Evolutionary conservation across 164 flowering plant species (phyloP).

Genomic region (Sedum album): DNA sequence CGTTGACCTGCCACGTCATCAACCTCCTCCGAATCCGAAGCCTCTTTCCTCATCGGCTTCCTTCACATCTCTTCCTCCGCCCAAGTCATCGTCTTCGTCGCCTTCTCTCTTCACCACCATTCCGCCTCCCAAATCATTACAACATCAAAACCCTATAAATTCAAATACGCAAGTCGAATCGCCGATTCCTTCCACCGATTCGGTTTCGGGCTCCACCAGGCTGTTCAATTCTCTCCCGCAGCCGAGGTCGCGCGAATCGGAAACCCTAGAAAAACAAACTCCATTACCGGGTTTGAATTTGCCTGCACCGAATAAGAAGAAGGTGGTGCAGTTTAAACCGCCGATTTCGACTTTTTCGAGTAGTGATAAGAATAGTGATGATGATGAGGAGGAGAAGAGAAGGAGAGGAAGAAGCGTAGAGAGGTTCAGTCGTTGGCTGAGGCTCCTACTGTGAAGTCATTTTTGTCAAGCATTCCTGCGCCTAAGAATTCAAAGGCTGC

Average conservation of each 20-base stretch:
- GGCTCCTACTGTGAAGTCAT: slow-evolving; percentile 35
- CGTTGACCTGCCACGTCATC: slow-evolving; percentile 10
- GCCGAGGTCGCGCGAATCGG: neutral
- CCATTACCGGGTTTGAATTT: neutral
- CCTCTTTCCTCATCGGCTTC: slow-evolving; percentile 7
- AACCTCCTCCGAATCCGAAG: neutral
- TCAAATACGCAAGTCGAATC: neutral
- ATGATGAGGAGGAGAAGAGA: slow-evolving; percentile 45
- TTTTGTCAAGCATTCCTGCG: slow-evolving; percentile 61
- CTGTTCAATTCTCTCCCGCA: neutral
- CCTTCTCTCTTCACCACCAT: slow-evolving; percentile 10
- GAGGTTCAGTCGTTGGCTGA: slow-evolving; percentile 10
- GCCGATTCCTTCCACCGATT: neutral
- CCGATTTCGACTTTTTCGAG: slow-evolving; percentile 24
- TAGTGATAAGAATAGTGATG: slow-evolving; percentile 18
- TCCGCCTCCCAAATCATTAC: slow-evolving; percentile 8
- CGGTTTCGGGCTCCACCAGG: neutral
- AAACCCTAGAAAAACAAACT: neutral
- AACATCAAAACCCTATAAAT: neutral
- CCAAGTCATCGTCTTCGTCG: slow-evolving; percentile 11
- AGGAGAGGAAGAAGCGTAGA: slow-evolving; percentile 21
- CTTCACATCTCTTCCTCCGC: slow-evolving; percentile 20
- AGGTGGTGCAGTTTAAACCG: slow-evolving; percentile 58
- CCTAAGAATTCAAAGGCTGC: slow-evolving; percentile 50
- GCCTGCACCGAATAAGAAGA: slow-evolving; percentile 38